These are phyloP conservation scores for Millerozyma acaciae DNA, from an alignment of 805 yeast species.

Conservation along the genomic window DNA sequence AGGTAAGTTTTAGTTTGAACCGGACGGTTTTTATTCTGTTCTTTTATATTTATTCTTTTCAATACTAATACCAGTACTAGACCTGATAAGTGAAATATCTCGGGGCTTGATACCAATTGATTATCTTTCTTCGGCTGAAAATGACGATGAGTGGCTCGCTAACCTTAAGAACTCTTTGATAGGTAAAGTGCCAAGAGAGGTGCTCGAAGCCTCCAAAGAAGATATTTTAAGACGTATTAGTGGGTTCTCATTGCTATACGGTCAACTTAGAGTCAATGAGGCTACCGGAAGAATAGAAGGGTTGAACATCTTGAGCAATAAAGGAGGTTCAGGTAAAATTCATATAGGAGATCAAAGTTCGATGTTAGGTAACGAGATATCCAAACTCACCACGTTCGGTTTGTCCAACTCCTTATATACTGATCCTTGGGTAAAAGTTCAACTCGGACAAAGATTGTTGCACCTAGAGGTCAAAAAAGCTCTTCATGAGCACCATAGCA, in stretches of 20 bases:
- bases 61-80: constrained; percentile 15
- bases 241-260: constrained; percentile 62
- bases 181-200: constrained; percentile 6
- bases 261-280: constrained; percentile 33
- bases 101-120: constrained; percentile 50
- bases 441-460: constrained; percentile 40
- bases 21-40: too few species aligned
- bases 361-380: constrained; percentile 16
- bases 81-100: constrained; percentile 36
- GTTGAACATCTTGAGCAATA: constrained; percentile 47
- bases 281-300: constrained; percentile 24
- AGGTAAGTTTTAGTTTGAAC: too few species aligned
- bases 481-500: constrained; percentile 12
- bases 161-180: constrained; percentile 17
- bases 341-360: constrained; percentile 13
- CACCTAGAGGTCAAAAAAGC: constrained; percentile 18
- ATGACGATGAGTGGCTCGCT: constrained; percentile 46
- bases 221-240: constrained; percentile 40
- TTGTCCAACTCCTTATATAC: constrained; percentile 64
- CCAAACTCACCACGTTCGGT: constrained; percentile 42
- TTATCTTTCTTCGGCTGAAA: constrained; percentile 34
- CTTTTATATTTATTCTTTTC: too few species aligned
- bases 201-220: constrained; percentile 2
- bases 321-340: constrained; percentile 39
- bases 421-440: constrained; percentile 75